A percentile compares a stretch with the other conserved stretches of the same genome.
These are phyloP conservation scores for Cytospora leucostoma DNA, from an alignment of 2,329 filamentous ascomycete species.

Conservation along the genomic window DNA sequence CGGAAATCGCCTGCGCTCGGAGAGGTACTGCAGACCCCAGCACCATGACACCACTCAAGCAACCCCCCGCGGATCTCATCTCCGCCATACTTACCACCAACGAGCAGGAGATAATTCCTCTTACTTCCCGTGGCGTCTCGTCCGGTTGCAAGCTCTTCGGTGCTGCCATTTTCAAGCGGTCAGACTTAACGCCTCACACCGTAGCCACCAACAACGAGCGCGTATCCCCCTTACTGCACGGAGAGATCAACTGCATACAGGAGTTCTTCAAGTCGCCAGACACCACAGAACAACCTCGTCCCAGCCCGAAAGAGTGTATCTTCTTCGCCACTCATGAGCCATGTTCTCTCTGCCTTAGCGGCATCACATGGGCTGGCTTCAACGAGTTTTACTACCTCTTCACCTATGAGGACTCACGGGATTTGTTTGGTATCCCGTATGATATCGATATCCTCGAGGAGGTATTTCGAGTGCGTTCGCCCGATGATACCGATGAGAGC, in stretches of 20 bases:
- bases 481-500: conserved; percentile 41
- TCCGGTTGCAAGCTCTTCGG: conserved; percentile 60
- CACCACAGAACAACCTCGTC: conserved; percentile 35
- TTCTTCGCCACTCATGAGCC: conserved; percentile 63
- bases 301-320: conserved; percentile 49
- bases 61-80: conserved; percentile 40
- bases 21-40: conserved; percentile 1
- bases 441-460: conserved; percentile 59
- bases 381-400: conserved; percentile 59
- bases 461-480: conserved; percentile 53
- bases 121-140: conserved; percentile 51
- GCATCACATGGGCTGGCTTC: conserved; percentile 61
- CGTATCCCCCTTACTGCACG: conserved; percentile 54
- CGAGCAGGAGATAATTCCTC: conserved; percentile 51
- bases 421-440: conserved; percentile 57
- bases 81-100: conserved; percentile 44
- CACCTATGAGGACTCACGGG: conserved; percentile 59
- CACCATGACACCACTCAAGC: conserved; percentile 26
- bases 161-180: conserved; percentile 52
- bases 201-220: conserved; percentile 59
- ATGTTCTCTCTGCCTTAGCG: conserved; percentile 59
- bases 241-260: conserved; percentile 63
- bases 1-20: neutral
- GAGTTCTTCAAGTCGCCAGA: conserved; percentile 48
- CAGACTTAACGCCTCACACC: conserved; percentile 45